Conservation (phyloP, 768 basidiomycete genomes). For the Brasilioporus rufonigricans region DNA sequence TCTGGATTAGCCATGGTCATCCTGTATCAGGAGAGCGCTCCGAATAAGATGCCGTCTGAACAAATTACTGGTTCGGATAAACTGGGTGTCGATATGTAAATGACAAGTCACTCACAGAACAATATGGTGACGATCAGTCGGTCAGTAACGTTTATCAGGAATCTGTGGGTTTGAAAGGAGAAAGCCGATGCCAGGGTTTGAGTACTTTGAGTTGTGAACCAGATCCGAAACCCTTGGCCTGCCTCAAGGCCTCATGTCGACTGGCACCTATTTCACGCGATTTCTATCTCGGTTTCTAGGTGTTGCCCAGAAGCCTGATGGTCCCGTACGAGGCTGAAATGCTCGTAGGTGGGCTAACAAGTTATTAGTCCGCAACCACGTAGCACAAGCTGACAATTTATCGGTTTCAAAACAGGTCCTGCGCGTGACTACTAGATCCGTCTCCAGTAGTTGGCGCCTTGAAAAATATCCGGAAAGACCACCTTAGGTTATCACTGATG, state of each 20-base stretch:
- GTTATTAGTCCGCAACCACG: background rate
- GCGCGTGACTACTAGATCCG: no score
- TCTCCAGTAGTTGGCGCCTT: no score
- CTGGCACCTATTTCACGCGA: slow-evolving; percentile 2
- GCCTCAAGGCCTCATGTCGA: slow-evolving; percentile 16
- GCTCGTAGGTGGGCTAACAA: background rate
- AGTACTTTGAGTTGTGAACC: slow-evolving; percentile 2
- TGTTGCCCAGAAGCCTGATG: background rate
- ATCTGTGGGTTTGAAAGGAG: background rate
- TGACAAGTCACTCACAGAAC: slow-evolving; percentile 6
- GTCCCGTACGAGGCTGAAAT: background rate
- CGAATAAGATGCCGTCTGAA: background rate
- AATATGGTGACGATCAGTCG: background rate
- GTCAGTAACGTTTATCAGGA: background rate
- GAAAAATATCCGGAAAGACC: no score
- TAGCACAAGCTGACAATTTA: background rate
- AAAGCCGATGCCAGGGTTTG: background rate
- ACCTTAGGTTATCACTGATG: no score
- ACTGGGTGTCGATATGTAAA: background rate
- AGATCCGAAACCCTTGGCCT: slow-evolving; percentile 1
- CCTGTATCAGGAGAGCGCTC: background rate
- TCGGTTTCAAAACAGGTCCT: background rate
- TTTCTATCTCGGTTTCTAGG: slow-evolving; percentile 14
- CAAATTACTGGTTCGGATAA: background rate
- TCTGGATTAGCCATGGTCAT: slow-evolving; percentile 7